Conservation (phyloP, 768 basidiomycete genomes). For the Russula brevipes region DNA sequence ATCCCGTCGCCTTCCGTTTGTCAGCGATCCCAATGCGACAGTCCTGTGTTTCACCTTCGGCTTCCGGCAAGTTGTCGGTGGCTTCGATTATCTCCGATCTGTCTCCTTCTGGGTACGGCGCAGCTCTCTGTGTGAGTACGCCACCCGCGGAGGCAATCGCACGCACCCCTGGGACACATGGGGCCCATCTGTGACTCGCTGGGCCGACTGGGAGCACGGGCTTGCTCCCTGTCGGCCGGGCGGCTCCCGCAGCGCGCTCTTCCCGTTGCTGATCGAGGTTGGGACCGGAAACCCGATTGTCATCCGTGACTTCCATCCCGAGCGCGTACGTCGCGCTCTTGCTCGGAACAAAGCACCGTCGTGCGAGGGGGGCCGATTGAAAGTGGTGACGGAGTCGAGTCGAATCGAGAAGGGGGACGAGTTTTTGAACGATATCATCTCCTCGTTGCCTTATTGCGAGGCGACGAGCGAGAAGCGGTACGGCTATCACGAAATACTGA, state of each 20-base stretch:
- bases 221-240: conserved; percentile 18
- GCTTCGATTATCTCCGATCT: conserved; percentile 19
- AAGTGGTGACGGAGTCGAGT: conserved; percentile 18
- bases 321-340: conserved; percentile 16
- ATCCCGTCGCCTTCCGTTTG: conserved; percentile 10
- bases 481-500: conserved; percentile 19
- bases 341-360: background rate
- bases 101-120: conserved; percentile 21
- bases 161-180: conserved; percentile 11
- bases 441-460: conserved; percentile 18
- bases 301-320: conserved; percentile 16
- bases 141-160: conserved; percentile 2
- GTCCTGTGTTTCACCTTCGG: conserved; percentile 19
- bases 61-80: conserved; percentile 13
- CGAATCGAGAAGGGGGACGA: conserved; percentile 15
- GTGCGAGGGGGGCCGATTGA: background rate
- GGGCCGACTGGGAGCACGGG: conserved; percentile 19
- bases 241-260: conserved; percentile 13
- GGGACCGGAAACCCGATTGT: conserved; percentile 18
- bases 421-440: conserved; percentile 21
- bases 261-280: conserved; percentile 17
- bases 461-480: conserved; percentile 22
- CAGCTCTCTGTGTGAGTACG: conserved; percentile 6
- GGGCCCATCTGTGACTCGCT: conserved; percentile 15
- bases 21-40: conserved; percentile 11